A percentile compares a stretch with the other conserved stretches of the same genome.
These are phyloP conservation scores for Sarocladiaceae sp. DNA, from an alignment of 2,329 filamentous ascomycete genomes.

Conservation along the genomic window DNA sequence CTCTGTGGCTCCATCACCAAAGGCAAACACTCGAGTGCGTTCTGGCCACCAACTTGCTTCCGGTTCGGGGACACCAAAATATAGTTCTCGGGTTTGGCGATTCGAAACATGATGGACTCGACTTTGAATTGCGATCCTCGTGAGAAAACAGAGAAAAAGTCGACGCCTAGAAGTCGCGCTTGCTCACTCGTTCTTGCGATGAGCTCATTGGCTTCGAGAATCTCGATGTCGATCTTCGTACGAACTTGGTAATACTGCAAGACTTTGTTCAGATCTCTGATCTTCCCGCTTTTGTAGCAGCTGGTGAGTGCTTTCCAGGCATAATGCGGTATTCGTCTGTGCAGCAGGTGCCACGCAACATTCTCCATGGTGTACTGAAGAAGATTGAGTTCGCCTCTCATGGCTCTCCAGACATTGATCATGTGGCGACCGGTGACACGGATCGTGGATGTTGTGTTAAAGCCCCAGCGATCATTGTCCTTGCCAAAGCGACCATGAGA, in stretches of 20 bases:
- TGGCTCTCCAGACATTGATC: slow-evolving; percentile 96
- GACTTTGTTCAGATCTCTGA: slow-evolving; percentile 67
- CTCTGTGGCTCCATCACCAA: slow-evolving; percentile 98
- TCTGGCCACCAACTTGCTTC: slow-evolving; percentile 90
- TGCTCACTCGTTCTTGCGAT: slow-evolving; percentile 90
- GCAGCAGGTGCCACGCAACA: slow-evolving; percentile 85
- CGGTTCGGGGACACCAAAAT: slow-evolving; percentile 83
- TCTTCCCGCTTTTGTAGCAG: slow-evolving; percentile 72
- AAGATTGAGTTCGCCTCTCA: slow-evolving; percentile 87
- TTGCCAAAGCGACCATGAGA: slow-evolving; percentile 82
- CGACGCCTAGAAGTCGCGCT: slow-evolving; percentile 84
- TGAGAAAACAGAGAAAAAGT: slow-evolving; percentile 95
- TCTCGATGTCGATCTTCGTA: slow-evolving; percentile 80
- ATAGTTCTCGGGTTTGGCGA: slow-evolving; percentile 95
- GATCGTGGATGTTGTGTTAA: slow-evolving; percentile 89
- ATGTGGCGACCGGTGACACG: slow-evolving; percentile 90
- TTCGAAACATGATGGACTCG: slow-evolving; percentile 97
- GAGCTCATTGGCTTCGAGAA: slow-evolving; percentile 85
- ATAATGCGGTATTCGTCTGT: slow-evolving; percentile 85
- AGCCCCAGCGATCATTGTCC: slow-evolving; percentile 86
- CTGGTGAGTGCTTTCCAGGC: slow-evolving; percentile 70
- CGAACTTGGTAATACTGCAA: slow-evolving; percentile 73
- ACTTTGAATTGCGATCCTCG: slow-evolving; percentile 98
- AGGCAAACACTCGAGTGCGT: slow-evolving; percentile 89
- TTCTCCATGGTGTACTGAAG: slow-evolving; percentile 97